Evolutionary conservation across 441 rosid species (phyloP).

Genomic region (Capsella rubella): DNA sequence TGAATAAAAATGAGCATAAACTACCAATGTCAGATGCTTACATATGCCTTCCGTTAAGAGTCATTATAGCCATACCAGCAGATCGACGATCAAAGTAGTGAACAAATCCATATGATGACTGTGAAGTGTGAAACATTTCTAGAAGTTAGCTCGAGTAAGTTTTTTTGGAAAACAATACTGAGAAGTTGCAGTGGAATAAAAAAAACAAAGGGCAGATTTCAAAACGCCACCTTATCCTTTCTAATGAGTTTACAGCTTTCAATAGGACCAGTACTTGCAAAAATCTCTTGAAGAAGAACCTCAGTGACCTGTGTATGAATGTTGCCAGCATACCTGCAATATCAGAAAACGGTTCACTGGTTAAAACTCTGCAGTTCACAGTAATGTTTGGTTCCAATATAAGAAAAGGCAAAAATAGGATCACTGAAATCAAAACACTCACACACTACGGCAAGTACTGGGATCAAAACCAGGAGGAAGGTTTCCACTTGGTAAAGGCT

Average conservation of each 20-base stretch:
- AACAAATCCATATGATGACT: conserved; percentile 93
- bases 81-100: conserved; percentile 84
- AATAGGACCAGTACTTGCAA: conserved; percentile 86
- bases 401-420: not conserved
- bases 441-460: conserved; percentile 50
- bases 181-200: not conserved
- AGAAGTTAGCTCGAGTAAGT: not conserved
- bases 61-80: conserved; percentile 75
- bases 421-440: conserved; percentile 20
- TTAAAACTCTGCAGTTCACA: conserved; percentile 16
- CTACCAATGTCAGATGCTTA: conserved; percentile 46
- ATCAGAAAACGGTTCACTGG: conserved; percentile 22
- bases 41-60: conserved; percentile 85
- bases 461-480: conserved; percentile 53
- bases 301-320: conserved; percentile 91
- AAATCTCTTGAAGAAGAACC: conserved; percentile 93
- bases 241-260: conserved; percentile 95
- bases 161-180: not conserved
- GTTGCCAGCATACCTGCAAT: conserved; percentile 96
- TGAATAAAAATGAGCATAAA: not conserved
- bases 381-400: conserved; percentile 4
- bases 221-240: conserved; percentile 84
- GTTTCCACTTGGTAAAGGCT: conserved; percentile 48
- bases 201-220: not conserved
- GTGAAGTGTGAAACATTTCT: conserved; percentile 22